Base-by-base conservation (phyloP, 164 flowering plant species). In the Sedum album region DNA sequence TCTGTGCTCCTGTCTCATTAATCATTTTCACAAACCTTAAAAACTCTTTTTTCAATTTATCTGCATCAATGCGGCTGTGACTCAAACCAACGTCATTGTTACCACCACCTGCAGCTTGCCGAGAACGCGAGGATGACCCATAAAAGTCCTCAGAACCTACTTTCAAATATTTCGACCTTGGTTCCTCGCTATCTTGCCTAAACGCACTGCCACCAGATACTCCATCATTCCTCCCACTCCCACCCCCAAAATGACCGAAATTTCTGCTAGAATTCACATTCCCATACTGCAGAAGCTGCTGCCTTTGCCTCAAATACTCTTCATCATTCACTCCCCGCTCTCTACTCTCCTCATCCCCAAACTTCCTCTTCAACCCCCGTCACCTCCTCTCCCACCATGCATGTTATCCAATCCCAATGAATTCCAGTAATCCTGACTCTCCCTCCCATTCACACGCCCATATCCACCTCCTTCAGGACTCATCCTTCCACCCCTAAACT, bases 321-420 rank as follows among this genome's bases (percentile, higher is more conserved):
- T 78, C 83, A 55, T 76, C 55, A 64, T 63, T 60, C 33, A 21
- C 15, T 14, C 2, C 7, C 35, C 62, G 65, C n/a, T 44, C 61
- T 73, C 70, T 28, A 69, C 68, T 76, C 38, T 69, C 82, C 46
- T 80, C 84, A 65, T 78, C 88, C 8, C 78, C 82, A 46, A 68
- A 82, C 72, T 86, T 91, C 75, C 96, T 80, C 82, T 89, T 91
- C 80, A 79, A 60, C 8, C 82, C 62, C 75, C 77, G 38, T 78
- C 85, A 17, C 6, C 73, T 7, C 70, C 78, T 0, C 79, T 73
- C 20, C 79, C 85, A 13, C 4, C 8, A 57, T 57, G 33, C 18
- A 28, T 14, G 8, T 28, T 57, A 57, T 57, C 87, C 2, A 74
- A 71, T 28, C 88, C 89, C 17, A 80, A 66, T 0, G 81, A 72